Evolutionary conservation across 148 eudicot species (phyloP).

Genomic region (Linanthus parryae): DNA sequence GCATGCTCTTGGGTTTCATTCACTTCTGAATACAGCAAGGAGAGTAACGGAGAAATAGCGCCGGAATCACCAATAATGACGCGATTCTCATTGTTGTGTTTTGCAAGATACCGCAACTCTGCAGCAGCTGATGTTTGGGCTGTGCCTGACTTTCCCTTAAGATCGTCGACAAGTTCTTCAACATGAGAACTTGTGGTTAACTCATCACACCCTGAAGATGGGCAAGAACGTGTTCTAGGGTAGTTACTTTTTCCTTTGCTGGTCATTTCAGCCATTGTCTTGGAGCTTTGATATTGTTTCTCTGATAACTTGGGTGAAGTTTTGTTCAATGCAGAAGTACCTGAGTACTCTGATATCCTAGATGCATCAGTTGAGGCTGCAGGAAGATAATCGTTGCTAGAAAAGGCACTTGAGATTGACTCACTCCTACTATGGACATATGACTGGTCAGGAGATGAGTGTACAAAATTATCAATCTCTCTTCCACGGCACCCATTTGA

Average conservation of each 20-base stretch:
- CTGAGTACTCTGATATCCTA: constrained; percentile 32
- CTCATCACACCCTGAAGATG: constrained; percentile 38
- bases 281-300: constrained; percentile 45
- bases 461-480: constrained; percentile 29
- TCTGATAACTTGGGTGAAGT: constrained; percentile 23
- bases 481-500: constrained; percentile 18
- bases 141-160: constrained; percentile 40
- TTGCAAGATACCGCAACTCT: constrained; percentile 69
- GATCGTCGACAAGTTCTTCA: constrained; percentile 44
- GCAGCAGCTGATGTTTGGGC: constrained; percentile 55
- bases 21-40: constrained; percentile 48
- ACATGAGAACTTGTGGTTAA: constrained; percentile 47
- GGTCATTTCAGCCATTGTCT: constrained; percentile 27
- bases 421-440: constrained; percentile 76
- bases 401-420: constrained; percentile 61
- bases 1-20: constrained; percentile 80
- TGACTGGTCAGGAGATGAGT: constrained; percentile 56
- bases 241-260: constrained; percentile 34
- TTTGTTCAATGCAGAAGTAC: constrained; percentile 30
- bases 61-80: constrained; percentile 52
- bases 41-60: constrained; percentile 63
- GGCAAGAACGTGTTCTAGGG: constrained; percentile 30
- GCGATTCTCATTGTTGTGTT: constrained; percentile 72
- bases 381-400: constrained; percentile 53
- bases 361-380: constrained; percentile 34